Evolutionary conservation across 2,329 filamentous ascomycete genomes (phyloP).

Genomic region (Apiospora rasikravindrae): DNA sequence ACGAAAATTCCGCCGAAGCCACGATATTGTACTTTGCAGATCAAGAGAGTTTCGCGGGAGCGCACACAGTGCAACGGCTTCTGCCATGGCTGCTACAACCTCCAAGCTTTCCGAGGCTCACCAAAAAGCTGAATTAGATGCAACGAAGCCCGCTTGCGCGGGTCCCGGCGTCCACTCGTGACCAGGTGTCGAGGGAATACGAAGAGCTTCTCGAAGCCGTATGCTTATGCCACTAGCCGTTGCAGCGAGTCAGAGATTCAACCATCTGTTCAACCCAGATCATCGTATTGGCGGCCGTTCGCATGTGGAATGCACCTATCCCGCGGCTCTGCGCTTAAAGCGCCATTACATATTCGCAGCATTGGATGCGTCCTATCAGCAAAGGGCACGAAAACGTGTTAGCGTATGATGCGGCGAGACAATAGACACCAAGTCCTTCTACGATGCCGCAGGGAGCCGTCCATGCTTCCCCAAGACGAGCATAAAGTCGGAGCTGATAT

Average conservation of each 20-base stretch:
- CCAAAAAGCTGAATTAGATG: neutral
- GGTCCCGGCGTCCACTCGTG: slow-evolving; percentile 11
- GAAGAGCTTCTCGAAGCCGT: slow-evolving; percentile 19
- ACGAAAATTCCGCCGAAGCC: neutral
- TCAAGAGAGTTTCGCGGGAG: neutral
- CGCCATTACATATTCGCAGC: neutral
- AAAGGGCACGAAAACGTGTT: neutral
- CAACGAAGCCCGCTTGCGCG: slow-evolving; percentile 9
- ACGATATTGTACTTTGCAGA: neutral
- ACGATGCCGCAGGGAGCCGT: slow-evolving; percentile 19
- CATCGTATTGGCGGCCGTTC: slow-evolving; percentile 18
- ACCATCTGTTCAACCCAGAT: slow-evolving; percentile 2
- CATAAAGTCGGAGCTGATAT: neutral
- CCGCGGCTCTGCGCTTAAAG: neutral
- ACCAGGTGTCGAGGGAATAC: slow-evolving; percentile 2
- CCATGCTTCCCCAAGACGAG: neutral
- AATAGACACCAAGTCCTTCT: neutral
- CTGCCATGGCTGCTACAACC: neutral
- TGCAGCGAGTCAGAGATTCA: neutral
- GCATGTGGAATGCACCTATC: slow-evolving; percentile 8
- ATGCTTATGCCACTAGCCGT: neutral
- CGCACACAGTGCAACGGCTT: slow-evolving; percentile 10
- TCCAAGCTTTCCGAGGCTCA: neutral
- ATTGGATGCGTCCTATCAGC: neutral
- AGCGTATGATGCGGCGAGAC: neutral